These are phyloP conservation scores for Ganoderma resinaceum DNA, from an alignment of 1,284 basidiomycete species.

Conservation along the genomic window DNA sequence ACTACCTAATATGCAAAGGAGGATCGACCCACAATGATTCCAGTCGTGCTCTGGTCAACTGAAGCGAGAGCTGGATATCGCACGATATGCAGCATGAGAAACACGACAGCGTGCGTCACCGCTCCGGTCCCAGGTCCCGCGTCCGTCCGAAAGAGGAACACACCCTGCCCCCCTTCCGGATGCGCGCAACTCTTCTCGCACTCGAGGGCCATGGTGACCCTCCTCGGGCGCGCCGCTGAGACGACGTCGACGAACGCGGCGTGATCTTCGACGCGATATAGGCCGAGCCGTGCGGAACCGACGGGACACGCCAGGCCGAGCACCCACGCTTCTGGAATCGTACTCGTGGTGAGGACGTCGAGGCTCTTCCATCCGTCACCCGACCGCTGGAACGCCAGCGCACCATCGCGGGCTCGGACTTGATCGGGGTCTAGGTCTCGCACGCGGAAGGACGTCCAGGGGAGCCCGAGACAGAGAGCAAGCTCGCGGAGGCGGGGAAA, in stretches of 20 bases:
- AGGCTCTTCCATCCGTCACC: conserved; percentile 17
- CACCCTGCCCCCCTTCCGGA: not conserved
- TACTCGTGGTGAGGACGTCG: not conserved
- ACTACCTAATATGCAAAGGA: not conserved
- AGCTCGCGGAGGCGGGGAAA: conserved; percentile 21
- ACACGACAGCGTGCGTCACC: not conserved
- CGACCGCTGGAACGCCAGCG: conserved; percentile 1
- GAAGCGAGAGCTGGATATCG: not conserved
- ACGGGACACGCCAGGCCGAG: conserved; percentile 15
- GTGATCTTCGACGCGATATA: conserved; percentile 1
- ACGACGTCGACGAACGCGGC: conserved; percentile 3
- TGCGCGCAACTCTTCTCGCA: not conserved
- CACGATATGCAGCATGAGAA: not conserved
- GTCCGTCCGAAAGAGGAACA: conserved; percentile 3
- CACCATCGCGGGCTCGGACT: not conserved
- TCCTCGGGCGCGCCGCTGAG: conserved; percentile 6
- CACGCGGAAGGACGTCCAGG: not conserved
- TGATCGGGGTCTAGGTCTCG: not conserved
- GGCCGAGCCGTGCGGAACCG: not conserved
- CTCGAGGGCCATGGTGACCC: not conserved
- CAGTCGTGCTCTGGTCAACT: not conserved
- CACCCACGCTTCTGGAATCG: conserved; percentile 4
- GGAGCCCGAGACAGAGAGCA: not conserved
- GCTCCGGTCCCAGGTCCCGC: not conserved
- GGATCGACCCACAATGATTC: not conserved